Percentiles rank a stretch among this genome's conserved stretches.
These are phyloP conservation scores for Cynanchum wilfordii DNA, from an alignment of 257 asterid genomes.

Conservation along the genomic window DNA sequence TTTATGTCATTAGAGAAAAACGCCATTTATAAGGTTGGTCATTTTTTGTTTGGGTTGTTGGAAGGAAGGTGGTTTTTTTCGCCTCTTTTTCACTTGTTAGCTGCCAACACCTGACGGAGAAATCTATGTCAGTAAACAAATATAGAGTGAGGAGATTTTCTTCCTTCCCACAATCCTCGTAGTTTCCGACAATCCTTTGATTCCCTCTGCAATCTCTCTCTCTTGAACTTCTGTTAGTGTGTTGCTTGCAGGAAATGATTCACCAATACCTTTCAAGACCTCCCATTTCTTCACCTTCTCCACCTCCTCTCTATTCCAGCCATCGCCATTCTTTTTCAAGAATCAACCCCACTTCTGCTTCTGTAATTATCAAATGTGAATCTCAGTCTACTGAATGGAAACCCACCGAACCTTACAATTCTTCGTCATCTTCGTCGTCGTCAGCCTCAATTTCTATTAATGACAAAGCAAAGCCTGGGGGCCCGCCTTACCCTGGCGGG, in stretches of 20 bases:
- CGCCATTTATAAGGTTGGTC: too few species aligned
- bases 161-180: background rate
- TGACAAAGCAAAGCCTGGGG: background rate
- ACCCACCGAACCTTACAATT: background rate
- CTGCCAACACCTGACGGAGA: slow-evolving; percentile 8
- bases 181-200: background rate
- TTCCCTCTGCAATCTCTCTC: background rate
- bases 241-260: slow-evolving; percentile 12
- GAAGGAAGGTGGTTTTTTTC: too few species aligned
- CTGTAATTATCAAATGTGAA: slow-evolving; percentile 13
- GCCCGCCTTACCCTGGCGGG: slow-evolving; percentile 41
- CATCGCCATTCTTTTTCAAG: slow-evolving; percentile 5
- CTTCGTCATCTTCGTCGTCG: background rate
- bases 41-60: too few species aligned
- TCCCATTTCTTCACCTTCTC: slow-evolving; percentile 5
- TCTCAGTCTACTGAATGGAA: slow-evolving; percentile 5
- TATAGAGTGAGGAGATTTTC: background rate
- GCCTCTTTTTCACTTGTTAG: background rate
- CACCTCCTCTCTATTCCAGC: background rate
- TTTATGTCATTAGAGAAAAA: too few species aligned
- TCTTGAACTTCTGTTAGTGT: background rate
- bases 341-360: background rate
- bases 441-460: background rate
- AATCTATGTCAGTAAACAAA: background rate
- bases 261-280: slow-evolving; percentile 16